Percentiles rank a stretch among this genome's conserved stretches.
These are phyloP conservation scores for Penicillium roqueforti DNA, from an alignment of 495 filamentous ascomycete genomes.

Conservation along the genomic window DNA sequence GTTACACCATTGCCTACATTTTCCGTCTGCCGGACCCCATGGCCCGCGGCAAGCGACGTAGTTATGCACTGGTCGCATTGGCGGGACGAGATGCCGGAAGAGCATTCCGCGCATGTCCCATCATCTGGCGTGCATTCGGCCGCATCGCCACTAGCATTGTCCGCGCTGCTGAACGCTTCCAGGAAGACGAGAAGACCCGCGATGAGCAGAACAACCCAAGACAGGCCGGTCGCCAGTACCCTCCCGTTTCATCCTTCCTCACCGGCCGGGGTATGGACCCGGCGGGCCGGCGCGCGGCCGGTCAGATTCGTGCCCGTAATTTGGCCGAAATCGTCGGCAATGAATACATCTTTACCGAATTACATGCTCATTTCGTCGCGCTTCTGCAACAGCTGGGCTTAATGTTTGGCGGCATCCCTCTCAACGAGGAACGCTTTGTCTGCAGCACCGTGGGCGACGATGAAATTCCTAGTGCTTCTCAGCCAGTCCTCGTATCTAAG, in stretches of 20 bases:
- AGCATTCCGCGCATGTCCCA: slow-evolving; percentile 69
- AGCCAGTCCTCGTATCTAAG: slow-evolving; percentile 24
- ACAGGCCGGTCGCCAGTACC: slow-evolving; percentile 36
- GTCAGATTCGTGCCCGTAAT: slow-evolving; percentile 64
- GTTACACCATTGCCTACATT: slow-evolving; percentile 89
- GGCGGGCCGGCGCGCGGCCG: slow-evolving; percentile 50
- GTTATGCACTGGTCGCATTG: slow-evolving; percentile 85
- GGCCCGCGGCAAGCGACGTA: slow-evolving; percentile 78
- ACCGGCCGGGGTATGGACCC: slow-evolving; percentile 57
- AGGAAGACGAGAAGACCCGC: slow-evolving; percentile 44
- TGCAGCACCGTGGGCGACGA: slow-evolving; percentile 41
- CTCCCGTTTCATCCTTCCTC: slow-evolving; percentile 60
- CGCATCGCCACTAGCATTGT: slow-evolving; percentile 74
- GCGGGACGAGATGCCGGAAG: slow-evolving; percentile 64
- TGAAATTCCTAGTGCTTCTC: slow-evolving; percentile 12
- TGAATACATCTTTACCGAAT: slow-evolving; percentile 81
- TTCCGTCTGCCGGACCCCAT: slow-evolving; percentile 86
- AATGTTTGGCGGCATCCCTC: slow-evolving; percentile 43
- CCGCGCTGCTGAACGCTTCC: slow-evolving; percentile 53
- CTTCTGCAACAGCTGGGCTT: slow-evolving; percentile 63
- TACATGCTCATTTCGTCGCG: slow-evolving; percentile 75
- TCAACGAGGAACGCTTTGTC: slow-evolving; percentile 44
- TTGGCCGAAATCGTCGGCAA: slow-evolving; percentile 82
- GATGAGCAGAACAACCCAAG: slow-evolving; percentile 38
- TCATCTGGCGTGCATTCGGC: slow-evolving; percentile 71